Base-by-base conservation (phyloP, 345 rosid genomes). In the Noccaea bulbosa region DNA sequence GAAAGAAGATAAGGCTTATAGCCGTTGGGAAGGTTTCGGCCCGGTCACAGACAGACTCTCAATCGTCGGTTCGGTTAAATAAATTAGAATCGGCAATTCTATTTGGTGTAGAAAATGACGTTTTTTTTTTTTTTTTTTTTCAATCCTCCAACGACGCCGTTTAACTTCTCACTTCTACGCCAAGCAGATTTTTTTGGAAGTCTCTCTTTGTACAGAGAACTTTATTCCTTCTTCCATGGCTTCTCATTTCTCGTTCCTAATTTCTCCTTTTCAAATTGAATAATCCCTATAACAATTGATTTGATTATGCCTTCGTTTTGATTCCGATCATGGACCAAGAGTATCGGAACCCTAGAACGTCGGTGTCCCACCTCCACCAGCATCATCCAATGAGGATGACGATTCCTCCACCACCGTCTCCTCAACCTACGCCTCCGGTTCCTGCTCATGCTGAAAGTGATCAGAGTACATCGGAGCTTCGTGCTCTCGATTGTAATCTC, bases 401-500 rank as follows among this genome's bases (percentile, higher is more conserved):
- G 85, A 50, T 66, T 75, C 35, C 79, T 56, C 76, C 86, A 79
- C 30, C 85, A 67, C 4, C 84, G 85, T 62, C 84, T 50, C 70
- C 81, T 62, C 88, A 80, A 37, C 79, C 86, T 80, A 37, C 83
- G 57, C 67, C 73, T 39, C 85, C 80, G 43, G 74, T 85, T 20
- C 71, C 81, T 58, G 83, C 81, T 78, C 86, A 72, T 69, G 59
- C 85, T 32, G 93, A 90, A 75, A 87, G 68, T 65, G 97, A 86
- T 73, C 83, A 85, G 77, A 86, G 80, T 79, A 82, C 79, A 68
- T 69, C 77, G 65, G 96, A 92, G 71, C 83, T 89, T 54, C 90
- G 91, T 11, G 83, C 97, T 46, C 80, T 83, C 8, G 94, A 91
- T 74, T 93, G 92, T 70, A 93, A 93, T 66, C 88, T 93, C 54